Conservation (phyloP, 768 basidiomycete species). For the Cubamyces lactineus region DNA sequence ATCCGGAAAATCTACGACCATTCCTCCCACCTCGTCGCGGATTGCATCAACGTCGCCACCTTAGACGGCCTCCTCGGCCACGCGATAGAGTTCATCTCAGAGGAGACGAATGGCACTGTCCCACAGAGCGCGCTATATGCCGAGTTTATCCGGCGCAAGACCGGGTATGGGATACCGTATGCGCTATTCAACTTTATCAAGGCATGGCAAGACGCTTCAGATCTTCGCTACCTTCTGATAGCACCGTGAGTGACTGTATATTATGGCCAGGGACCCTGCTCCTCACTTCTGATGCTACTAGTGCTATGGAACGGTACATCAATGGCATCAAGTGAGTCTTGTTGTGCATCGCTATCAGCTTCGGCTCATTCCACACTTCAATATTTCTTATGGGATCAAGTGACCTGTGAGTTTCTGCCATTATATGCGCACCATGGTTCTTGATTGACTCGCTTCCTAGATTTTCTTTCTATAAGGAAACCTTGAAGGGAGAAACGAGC, state of each 20-base stretch:
- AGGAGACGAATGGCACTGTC: no score
- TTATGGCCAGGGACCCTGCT: no score
- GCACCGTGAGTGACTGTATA: slow-evolving; percentile 40
- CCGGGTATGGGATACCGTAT: slow-evolving; percentile 42
- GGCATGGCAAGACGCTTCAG: slow-evolving; percentile 34
- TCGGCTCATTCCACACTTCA: no score
- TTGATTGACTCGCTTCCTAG: not conserved
- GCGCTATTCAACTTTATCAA: slow-evolving; percentile 34
- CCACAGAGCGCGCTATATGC: slow-evolving; percentile 35
- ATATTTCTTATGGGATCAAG: no score
- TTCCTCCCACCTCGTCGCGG: not conserved
- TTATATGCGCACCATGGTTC: no score
- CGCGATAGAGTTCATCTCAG: no score
- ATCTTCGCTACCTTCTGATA: slow-evolving; percentile 39
- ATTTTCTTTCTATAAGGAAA: slow-evolving; percentile 27
- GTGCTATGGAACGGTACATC: not conserved
- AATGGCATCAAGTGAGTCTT: not conserved
- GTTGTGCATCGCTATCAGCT: no score
- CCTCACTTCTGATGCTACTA: not conserved
- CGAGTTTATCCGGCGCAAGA: slow-evolving; percentile 31
- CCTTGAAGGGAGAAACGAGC: slow-evolving; percentile 15
- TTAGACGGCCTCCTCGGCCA: slow-evolving; percentile 42
- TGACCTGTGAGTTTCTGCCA: slow-evolving; percentile 10
- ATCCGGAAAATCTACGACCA: not conserved
- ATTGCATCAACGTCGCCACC: slow-evolving; percentile 33